Evolutionary conservation across 352 stramenopile species (phyloP).

Genomic region (Phytopythium mirpurense): DNA sequence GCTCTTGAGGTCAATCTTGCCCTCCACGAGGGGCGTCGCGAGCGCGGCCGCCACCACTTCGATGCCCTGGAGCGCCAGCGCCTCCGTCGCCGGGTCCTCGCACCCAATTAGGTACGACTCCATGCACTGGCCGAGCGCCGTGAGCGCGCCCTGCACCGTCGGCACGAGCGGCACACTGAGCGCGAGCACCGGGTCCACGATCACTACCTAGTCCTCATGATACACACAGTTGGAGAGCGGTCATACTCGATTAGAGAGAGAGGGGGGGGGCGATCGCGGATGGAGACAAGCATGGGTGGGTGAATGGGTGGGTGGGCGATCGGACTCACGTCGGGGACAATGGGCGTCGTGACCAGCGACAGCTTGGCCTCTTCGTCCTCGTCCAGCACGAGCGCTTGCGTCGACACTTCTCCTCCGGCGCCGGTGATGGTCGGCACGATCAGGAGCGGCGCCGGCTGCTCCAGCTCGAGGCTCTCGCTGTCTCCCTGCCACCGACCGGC

Average conservation of each 20-base stretch:
- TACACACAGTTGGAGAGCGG: no score
- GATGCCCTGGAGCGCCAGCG: slow-evolving; percentile 54
- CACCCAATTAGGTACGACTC: slow-evolving; percentile 66
- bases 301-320: no score
- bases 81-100: slow-evolving; percentile 28
- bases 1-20: slow-evolving; percentile 59
- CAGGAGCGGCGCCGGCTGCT: slow-evolving; percentile 30
- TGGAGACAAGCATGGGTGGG: no score
- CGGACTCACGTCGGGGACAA: slow-evolving; percentile 43
- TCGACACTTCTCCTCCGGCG: slow-evolving; percentile 48
- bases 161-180: slow-evolving; percentile 46
- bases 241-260: no score
- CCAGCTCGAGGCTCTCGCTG: slow-evolving; percentile 10
- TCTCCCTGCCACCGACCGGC: neutral
- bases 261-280: no score
- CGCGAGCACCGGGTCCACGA: slow-evolving; percentile 65
- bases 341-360: slow-evolving; percentile 31
- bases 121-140: slow-evolving; percentile 63
- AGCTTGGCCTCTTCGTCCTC: slow-evolving; percentile 60
- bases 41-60: slow-evolving; percentile 48
- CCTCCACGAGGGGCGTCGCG: slow-evolving; percentile 46
- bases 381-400: slow-evolving; percentile 47
- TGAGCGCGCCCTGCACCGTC: slow-evolving; percentile 56
- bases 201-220: slow-evolving; percentile 56
- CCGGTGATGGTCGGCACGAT: slow-evolving; percentile 61